These are phyloP conservation scores for Exutisphaerella laricina DNA, from an alignment of 2,329 filamentous ascomycete species.

Conservation along the genomic window DNA sequence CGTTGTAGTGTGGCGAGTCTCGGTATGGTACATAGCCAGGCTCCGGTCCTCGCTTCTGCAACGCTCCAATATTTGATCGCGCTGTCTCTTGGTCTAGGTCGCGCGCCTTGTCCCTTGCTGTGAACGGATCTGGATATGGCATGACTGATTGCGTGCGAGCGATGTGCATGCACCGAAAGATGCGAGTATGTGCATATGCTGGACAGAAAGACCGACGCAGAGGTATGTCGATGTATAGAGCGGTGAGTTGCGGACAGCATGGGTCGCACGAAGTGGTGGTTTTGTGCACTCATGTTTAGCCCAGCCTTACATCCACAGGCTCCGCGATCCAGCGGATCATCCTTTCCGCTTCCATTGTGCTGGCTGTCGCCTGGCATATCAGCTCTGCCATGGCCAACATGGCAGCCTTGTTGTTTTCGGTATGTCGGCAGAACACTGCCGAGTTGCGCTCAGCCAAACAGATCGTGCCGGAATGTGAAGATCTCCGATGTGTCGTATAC, in stretches of 20 bases:
- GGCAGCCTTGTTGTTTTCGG: not conserved
- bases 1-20: slow-evolving; percentile 11
- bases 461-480: not conserved
- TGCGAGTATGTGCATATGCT: not conserved
- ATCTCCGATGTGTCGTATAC: slow-evolving; percentile 1
- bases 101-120: not conserved
- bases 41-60: not conserved
- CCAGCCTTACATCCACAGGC: not conserved
- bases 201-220: not conserved
- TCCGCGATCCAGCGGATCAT: not conserved
- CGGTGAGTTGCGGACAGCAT: not conserved
- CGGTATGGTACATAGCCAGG: slow-evolving; percentile 9
- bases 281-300: too few relatives aligned
- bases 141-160: not conserved
- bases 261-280: not conserved
- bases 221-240: not conserved
- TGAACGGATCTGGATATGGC: not conserved
- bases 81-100: not conserved
- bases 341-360: not conserved
- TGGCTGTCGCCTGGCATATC: not conserved
- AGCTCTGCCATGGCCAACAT: not conserved
- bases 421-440: not conserved
- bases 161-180: not conserved
- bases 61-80: not conserved
- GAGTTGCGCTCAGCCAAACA: not conserved